These are phyloP conservation scores for Gonium pectorale DNA, from an alignment of 139 green algal species.

Conservation along the genomic window DNA sequence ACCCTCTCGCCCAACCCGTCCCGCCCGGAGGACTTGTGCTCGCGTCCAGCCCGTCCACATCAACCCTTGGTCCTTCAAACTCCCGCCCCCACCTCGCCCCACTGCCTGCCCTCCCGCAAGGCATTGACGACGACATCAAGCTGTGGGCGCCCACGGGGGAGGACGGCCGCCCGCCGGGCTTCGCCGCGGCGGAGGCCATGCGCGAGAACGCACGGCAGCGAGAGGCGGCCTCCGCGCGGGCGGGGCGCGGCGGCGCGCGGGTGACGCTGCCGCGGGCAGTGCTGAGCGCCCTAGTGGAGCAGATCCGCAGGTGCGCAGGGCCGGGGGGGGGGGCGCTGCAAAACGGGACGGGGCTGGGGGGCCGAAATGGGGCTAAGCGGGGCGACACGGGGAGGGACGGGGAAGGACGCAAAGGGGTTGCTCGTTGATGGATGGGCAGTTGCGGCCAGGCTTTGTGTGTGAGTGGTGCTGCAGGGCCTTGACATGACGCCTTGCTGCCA, in stretches of 20 bases:
- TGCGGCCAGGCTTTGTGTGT: not conserved
- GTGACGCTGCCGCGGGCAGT: not conserved
- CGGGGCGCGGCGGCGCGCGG: not conserved
- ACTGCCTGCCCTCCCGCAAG: not conserved
- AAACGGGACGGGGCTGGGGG: not conserved
- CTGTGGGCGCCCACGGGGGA: constrained; percentile 54
- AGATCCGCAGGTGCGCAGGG: not conserved
- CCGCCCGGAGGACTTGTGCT: no score
- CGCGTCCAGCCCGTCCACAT: no score
- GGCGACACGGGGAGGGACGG: not conserved
- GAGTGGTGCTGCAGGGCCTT: not conserved
- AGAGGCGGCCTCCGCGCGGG: not conserved
- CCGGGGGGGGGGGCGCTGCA: no score
- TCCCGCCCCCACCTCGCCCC: not conserved
- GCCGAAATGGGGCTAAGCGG: not conserved
- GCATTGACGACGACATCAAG: constrained; percentile 69
- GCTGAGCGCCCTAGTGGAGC: not conserved
- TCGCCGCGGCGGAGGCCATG: not conserved
- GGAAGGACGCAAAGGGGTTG: no score
- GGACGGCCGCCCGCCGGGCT: not conserved
- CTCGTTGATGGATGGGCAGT: not conserved
- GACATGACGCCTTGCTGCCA: no score
- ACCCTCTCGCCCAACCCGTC: not conserved
- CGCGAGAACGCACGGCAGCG: not conserved
- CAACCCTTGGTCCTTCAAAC: not conserved